Evolutionary conservation across 2,329 filamentous ascomycete species (phyloP).

Genomic region (Diaporthe citriasiana): DNA sequence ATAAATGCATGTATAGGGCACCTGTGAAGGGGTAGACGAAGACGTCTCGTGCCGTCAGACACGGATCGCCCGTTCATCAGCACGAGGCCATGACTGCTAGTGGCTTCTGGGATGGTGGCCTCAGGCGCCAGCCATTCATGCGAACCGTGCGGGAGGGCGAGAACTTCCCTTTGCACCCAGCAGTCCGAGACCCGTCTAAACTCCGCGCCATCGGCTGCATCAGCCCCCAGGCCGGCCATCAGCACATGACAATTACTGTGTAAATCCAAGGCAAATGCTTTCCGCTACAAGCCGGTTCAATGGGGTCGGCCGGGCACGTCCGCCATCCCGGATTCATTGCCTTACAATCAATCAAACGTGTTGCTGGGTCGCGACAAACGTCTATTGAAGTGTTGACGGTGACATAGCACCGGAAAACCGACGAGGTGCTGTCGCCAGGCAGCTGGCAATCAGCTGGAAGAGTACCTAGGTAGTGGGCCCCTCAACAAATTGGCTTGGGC

Average conservation of each 20-base stretch:
- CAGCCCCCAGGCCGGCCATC: background rate
- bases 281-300: conserved; percentile 3
- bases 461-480: background rate
- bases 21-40: background rate
- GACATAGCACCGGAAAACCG: background rate
- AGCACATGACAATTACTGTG: background rate
- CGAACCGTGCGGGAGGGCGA: background rate
- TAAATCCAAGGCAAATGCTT: background rate
- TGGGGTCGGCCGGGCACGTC: background rate
- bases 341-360: background rate
- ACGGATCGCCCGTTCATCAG: background rate
- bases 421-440: no score
- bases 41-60: background rate
- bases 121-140: background rate
- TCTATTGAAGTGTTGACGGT: background rate
- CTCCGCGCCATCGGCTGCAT: background rate
- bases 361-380: background rate
- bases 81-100: background rate
- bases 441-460: background rate
- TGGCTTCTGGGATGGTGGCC: background rate
- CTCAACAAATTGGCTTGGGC: conserved; percentile 40
- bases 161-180: background rate
- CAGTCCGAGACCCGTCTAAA: conserved; percentile 14
- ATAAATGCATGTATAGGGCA: no score
- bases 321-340: background rate